Conservation (phyloP, 192 early-diverging fungal genomes). For the Umbelopsis sp. region DNA sequence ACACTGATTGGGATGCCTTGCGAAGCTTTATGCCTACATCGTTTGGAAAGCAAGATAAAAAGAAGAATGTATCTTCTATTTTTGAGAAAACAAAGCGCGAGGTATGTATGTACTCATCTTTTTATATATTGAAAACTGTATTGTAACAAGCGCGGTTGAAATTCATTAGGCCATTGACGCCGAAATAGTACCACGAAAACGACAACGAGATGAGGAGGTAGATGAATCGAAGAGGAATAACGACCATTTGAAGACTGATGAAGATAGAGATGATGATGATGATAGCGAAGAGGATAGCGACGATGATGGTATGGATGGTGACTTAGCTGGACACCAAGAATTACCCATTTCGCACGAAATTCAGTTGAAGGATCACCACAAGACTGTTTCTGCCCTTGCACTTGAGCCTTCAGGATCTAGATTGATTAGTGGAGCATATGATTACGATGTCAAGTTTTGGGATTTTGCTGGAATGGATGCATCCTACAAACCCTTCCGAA, state of each 20-base stretch:
- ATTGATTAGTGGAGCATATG: constrained; percentile 78
- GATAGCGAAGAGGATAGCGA: constrained; percentile 32
- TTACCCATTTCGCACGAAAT: constrained; percentile 74
- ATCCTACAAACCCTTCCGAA: constrained; percentile 71
- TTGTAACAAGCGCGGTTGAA: background rate
- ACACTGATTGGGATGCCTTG: constrained; percentile 43
- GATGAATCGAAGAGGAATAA: background rate
- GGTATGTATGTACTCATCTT: background rate
- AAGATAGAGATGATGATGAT: constrained; percentile 12
- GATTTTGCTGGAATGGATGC: constrained; percentile 91
- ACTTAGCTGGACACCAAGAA: constrained; percentile 26
- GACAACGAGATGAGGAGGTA: background rate
- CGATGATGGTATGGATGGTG: constrained; percentile 42
- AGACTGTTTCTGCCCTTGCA: constrained; percentile 75
- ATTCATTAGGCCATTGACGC: background rate
- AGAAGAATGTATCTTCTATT: constrained; percentile 17
- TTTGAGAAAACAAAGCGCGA: constrained; percentile 43
- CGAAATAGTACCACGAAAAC: background rate
- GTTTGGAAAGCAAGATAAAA: constrained; percentile 49
- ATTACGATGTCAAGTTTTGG: constrained; percentile 86
- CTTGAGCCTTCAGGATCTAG: constrained; percentile 83
- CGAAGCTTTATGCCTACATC: constrained; percentile 51
- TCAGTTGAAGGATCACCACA: constrained; percentile 63
- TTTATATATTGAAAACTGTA: background rate
- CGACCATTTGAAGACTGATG: background rate